Percentiles rank a stretch among this genome's conserved stretches.
Evolutionary conservation across 1,284 basidiomycete species (phyloP).

Genomic region (Ganoderma boninense): DNA sequence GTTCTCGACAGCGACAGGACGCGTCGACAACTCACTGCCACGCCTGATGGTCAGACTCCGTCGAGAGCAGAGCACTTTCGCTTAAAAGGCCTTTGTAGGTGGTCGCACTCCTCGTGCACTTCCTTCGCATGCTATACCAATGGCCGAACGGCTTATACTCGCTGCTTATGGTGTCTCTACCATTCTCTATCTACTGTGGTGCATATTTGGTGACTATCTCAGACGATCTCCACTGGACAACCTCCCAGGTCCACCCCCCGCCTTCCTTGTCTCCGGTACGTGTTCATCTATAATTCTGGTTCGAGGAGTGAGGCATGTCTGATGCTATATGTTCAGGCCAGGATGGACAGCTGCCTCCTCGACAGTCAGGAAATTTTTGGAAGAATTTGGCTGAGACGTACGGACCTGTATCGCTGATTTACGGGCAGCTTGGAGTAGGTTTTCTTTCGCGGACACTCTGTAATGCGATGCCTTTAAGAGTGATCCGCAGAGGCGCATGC

Average conservation of each 20-base stretch:
- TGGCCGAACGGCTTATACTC: not conserved
- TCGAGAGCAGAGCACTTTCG: not conserved
- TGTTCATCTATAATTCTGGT: not conserved
- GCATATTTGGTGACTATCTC: not conserved
- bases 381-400: constrained; percentile 20
- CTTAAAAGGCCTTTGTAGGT: too few species aligned
- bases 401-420: constrained; percentile 29
- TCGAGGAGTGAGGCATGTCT: not conserved
- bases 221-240: not conserved
- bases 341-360: not conserved
- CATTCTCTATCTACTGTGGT: not conserved
- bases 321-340: not conserved
- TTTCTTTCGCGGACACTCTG: not conserved
- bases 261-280: not conserved
- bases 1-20: too few species aligned
- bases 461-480: not conserved
- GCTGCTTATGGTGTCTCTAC: not conserved
- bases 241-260: not conserved
- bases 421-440: constrained; percentile 30
- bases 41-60: not conserved
- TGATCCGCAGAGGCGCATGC: constrained; percentile 3
- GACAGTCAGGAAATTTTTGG: not conserved
- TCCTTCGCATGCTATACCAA: not conserved
- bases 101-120: too few species aligned
- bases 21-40: not conserved